Percentiles rank a stretch among this genome's conserved stretches.
These are phyloP conservation scores for Entomortierella chlamydospora DNA, from an alignment of 192 early-diverging fungal species.

Conservation along the genomic window DNA sequence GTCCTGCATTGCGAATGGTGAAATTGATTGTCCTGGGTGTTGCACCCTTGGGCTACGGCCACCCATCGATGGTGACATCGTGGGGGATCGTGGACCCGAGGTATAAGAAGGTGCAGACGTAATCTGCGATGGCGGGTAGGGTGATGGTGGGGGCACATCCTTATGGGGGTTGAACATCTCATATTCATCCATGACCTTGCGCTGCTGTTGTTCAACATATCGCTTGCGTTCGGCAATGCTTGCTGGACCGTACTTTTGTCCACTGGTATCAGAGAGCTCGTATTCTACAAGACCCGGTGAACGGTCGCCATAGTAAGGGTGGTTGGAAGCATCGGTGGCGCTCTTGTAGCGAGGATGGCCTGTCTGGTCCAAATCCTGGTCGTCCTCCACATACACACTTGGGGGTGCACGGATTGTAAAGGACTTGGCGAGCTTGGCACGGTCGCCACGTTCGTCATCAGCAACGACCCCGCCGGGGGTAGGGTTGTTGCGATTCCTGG, in stretches of 20 bases:
- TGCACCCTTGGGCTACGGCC: constrained; percentile 41
- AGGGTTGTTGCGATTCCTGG: constrained; percentile 22
- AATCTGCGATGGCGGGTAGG: constrained; percentile 32
- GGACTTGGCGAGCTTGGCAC: constrained; percentile 43
- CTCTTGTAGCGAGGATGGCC: constrained; percentile 49
- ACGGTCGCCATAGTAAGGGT: constrained; percentile 44
- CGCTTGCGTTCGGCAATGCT: constrained; percentile 47
- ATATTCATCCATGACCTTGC: constrained; percentile 55
- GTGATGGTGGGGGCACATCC: constrained; percentile 30
- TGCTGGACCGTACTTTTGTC: constrained; percentile 3
- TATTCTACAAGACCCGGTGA: constrained; percentile 42
- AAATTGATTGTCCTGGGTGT: constrained; percentile 14
- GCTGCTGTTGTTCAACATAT: constrained; percentile 52
- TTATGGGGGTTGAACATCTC: constrained; percentile 52
- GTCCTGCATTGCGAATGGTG: constrained; percentile 30
- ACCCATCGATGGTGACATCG: constrained; percentile 48
- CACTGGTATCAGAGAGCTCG: constrained; percentile 43
- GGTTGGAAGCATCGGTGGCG: constrained; percentile 35
- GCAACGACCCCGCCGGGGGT: background rate
- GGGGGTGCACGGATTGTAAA: constrained; percentile 50
- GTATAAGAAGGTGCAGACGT: constrained; percentile 38
- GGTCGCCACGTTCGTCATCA: constrained; percentile 21
- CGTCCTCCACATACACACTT: constrained; percentile 42
- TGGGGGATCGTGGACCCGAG: constrained; percentile 13
- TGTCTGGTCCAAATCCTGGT: constrained; percentile 46